Conservation (phyloP, 1,284 basidiomycete genomes). For the Vanrija sp. region DNA sequence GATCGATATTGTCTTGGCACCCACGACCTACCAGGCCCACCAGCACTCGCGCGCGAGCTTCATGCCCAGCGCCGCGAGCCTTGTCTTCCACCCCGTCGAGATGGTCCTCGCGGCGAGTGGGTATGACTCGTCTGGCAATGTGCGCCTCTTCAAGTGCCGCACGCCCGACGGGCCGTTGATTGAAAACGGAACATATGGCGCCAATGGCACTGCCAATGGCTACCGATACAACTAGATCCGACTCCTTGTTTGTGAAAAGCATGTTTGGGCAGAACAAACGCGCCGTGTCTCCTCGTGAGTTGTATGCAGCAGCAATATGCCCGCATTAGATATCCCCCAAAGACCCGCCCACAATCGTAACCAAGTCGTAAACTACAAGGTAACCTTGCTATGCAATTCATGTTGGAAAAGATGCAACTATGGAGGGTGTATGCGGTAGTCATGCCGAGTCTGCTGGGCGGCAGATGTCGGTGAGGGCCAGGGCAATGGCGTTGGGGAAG, state of each 20-base stretch:
- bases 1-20: slow-evolving; percentile 37
- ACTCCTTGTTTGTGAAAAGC: too few species aligned
- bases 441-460: slow-evolving; percentile 6
- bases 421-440: background rate
- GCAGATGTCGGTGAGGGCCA: slow-evolving; percentile 33
- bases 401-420: slow-evolving; percentile 8
- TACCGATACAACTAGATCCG: slow-evolving; percentile 3
- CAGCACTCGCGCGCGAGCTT: slow-evolving; percentile 24
- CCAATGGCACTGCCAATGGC: slow-evolving; percentile 4
- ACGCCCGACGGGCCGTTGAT: slow-evolving; percentile 17
- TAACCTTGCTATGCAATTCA: slow-evolving; percentile 9
- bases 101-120: slow-evolving; percentile 47
- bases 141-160: slow-evolving; percentile 40
- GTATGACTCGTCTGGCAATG: slow-evolving; percentile 45
- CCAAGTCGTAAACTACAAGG: background rate
- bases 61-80: slow-evolving; percentile 40
- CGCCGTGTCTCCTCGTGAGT: too few species aligned
- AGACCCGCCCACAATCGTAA: too few species aligned
- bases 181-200: slow-evolving; percentile 2
- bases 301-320: background rate
- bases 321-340: background rate
- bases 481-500: slow-evolving; percentile 34
- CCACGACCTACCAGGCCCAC: slow-evolving; percentile 20
- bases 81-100: slow-evolving; percentile 49
- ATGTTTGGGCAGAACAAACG: too few species aligned